These are phyloP conservation scores for Raffaelea deltoideospora DNA, from an alignment of 2,329 filamentous ascomycete species.

Conservation along the genomic window DNA sequence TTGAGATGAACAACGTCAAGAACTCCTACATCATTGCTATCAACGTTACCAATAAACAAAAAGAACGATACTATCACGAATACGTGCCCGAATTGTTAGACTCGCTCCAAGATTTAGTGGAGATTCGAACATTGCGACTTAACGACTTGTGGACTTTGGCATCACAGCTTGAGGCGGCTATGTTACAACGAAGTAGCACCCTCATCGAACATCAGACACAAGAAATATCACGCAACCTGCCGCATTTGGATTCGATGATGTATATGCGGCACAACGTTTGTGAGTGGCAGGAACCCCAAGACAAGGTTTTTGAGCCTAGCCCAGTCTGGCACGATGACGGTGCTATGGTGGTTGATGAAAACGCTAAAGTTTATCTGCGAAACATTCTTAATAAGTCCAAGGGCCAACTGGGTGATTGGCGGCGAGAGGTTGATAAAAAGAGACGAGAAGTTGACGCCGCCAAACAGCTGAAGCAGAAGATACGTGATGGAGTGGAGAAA, in stretches of 20 bases:
- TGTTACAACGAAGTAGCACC: constrained; percentile 57
- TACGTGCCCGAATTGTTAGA: constrained; percentile 90
- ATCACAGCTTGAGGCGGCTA: constrained; percentile 63
- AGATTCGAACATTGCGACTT: constrained; percentile 70
- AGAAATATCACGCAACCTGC: constrained; percentile 79
- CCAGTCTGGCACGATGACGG: constrained; percentile 95
- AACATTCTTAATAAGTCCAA: constrained; percentile 91
- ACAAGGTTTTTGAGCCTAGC: constrained; percentile 83
- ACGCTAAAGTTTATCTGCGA: constrained; percentile 76
- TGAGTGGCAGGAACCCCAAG: constrained; percentile 66
- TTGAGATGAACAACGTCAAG: constrained; percentile 96
- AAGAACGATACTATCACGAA: constrained; percentile 93
- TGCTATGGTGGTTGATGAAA: constrained; percentile 70
- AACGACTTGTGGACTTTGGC: constrained; percentile 78
- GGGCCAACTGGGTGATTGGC: constrained; percentile 61
- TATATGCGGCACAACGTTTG: constrained; percentile 85
- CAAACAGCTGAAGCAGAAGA: constrained; percentile 56
- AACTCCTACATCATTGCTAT: constrained; percentile 96
- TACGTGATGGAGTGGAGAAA: constrained; percentile 74
- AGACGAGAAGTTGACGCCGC: constrained; percentile 68
- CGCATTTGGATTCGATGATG: constrained; percentile 91
- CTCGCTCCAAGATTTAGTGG: constrained; percentile 82
- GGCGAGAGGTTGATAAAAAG: constrained; percentile 74
- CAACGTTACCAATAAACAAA: constrained; percentile 94
- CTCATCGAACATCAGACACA: constrained; percentile 57